phyloP scores from a whole-genome alignment of 352 stramenopile species.

The Phytophthora podocarpi region DNA sequence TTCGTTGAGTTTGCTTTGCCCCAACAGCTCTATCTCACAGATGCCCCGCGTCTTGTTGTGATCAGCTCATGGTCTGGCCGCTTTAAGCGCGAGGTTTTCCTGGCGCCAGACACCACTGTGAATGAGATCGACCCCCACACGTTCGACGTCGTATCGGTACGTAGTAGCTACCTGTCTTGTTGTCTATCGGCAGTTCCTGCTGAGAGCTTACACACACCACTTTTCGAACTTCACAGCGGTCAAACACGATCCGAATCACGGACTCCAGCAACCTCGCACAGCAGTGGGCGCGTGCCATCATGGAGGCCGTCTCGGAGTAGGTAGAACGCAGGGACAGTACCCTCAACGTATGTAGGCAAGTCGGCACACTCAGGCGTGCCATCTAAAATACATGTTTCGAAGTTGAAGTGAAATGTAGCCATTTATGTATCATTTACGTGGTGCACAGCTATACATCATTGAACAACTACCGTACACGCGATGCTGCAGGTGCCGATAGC shows the following conservation, averaged over 20 bases:
- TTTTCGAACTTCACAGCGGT: slow-evolving; percentile 39
- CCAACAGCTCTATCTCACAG: slow-evolving; percentile 67
- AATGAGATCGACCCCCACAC: slow-evolving; percentile 75
- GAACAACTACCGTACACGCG: background rate
- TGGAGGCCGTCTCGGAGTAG: slow-evolving; percentile 37
- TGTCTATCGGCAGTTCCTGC: too few relatives aligned
- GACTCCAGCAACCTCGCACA: slow-evolving; percentile 66
- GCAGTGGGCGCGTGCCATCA: slow-evolving; percentile 63
- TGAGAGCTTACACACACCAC: background rate
- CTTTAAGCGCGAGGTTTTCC: slow-evolving; percentile 74
- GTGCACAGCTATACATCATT: slow-evolving; percentile 2
- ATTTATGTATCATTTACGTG: slow-evolving; percentile 18
- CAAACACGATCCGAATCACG: slow-evolving; percentile 63
- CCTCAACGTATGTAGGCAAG: background rate
- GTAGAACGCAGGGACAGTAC: slow-evolving; percentile 1
- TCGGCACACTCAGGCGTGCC: too few relatives aligned
- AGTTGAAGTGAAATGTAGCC: slow-evolving; percentile 17
- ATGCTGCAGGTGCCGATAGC: background rate
- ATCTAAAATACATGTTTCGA: background rate
- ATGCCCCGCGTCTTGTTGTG: slow-evolving; percentile 68
- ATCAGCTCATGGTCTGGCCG: slow-evolving; percentile 73
- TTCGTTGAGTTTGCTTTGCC: slow-evolving; percentile 3
- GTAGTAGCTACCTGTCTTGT: slow-evolving; percentile 15
- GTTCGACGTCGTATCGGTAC: slow-evolving; percentile 78
- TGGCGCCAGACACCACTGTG: slow-evolving; percentile 68